Conservation (phyloP, 805 yeast species). For the Metschnikowia henanensis region DNA sequence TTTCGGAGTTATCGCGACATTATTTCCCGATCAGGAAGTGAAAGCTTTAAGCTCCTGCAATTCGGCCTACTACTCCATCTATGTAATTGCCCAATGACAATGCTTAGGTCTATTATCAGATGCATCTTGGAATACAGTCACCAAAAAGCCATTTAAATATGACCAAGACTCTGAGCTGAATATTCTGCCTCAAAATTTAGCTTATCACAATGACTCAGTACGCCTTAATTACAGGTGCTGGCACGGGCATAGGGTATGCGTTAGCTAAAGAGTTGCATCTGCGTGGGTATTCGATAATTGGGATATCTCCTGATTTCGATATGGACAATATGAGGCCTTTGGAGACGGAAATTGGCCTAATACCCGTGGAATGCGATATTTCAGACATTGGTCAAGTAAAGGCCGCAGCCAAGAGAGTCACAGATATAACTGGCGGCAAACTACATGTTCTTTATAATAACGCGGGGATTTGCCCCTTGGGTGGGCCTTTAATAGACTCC, state of each 20-base stretch:
- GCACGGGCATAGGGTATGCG: conserved; percentile 19
- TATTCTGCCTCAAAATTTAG: too few species aligned
- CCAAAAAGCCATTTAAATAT: too few species aligned
- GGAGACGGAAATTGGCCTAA: conserved; percentile 24
- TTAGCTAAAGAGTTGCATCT: conserved; percentile 15
- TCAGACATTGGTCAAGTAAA: conserved; percentile 20
- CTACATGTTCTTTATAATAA: conserved; percentile 42
- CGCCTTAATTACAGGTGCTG: conserved; percentile 20
- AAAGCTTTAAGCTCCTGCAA: too few species aligned
- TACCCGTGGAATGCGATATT: conserved; percentile 36
- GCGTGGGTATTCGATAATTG: conserved; percentile 41
- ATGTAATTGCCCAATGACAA: too few species aligned
- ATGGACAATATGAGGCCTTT: conserved; percentile 29
- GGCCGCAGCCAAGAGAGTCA: conserved; percentile 23
- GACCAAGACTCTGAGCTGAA: too few species aligned
- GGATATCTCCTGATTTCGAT: conserved; percentile 29
- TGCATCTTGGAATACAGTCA: too few species aligned
- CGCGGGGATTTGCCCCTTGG: conserved; percentile 35
- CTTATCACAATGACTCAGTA: conserved; percentile 9
- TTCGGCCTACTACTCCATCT: too few species aligned
- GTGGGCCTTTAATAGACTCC: conserved; percentile 35
- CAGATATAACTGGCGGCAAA: conserved; percentile 27
- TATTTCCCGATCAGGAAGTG: too few species aligned
- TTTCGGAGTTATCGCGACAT: too few species aligned
- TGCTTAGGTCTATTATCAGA: too few species aligned